Base-by-base conservation (phyloP, 2,329 filamentous ascomycete genomes). In the Nemania diffusa region DNA sequence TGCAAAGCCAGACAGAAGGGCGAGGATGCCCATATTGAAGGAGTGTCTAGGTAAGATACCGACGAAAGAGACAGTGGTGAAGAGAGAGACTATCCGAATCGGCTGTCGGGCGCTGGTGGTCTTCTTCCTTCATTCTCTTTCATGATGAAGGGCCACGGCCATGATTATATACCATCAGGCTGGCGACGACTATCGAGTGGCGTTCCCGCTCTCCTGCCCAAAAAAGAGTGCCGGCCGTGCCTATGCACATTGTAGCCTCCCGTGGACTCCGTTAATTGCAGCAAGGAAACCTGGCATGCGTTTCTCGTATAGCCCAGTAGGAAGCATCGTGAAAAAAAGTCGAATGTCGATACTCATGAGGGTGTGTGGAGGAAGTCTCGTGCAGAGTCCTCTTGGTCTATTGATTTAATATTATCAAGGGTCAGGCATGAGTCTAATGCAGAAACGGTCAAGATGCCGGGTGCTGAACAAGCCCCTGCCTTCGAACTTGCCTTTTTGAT, bases 391-490 rank as follows among this genome's bases (percentile, higher is more conserved):
- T 63, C 51, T 60, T 44, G 52, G 56, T 63, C 34, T 63, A 61
- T 68, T 63, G 61, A 69, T 42, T 65, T 67, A 65, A 72, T 70
- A 70, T 67, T 69, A 59, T 62, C 68, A 68, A 69, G 71, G 71
- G 56, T 65, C 46, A 37, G 37, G 55, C 57, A 67, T 62, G 57
- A 62, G 61, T 42, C 64, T 63, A 64, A 63, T 20, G 22, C 63
- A 40, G 60, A 69, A 62, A 62, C 24, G 64, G 66, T 37, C 50
- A 62, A 62, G 42, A 59, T 51, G 37, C 48, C 60, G 62, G 44
- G 65, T 57, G 26, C 42, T 50, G 27, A 37, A 26, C 60, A 13
- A 40, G 53, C 62, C 57, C 57, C 44, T 57, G 52, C 51, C 44
- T 40, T 46, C 57, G 58, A 52, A 9, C 44, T 22, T 15, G 46